Conservation (phyloP, 805 yeast species). For the Wickerhamomyces queroliae region DNA sequence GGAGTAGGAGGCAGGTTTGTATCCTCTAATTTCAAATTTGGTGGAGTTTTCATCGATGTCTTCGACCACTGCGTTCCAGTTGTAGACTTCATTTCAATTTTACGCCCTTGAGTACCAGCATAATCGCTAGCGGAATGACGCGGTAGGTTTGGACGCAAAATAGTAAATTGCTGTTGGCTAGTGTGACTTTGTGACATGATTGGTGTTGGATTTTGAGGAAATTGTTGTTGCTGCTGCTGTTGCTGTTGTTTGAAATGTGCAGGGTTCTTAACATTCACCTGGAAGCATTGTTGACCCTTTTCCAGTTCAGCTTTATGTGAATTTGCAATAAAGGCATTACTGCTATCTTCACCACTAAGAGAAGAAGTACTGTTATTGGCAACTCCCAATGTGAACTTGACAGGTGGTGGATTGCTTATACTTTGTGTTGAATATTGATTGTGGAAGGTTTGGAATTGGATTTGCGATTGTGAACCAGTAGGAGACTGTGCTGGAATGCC, state of each 20-base stretch:
- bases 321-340: no score
- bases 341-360: background rate
- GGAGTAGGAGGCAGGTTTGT: slow-evolving; percentile 9
- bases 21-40: slow-evolving; percentile 1
- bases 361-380: slow-evolving; percentile 1
- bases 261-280: background rate
- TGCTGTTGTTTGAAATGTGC: background rate
- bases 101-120: background rate
- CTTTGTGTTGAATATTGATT: slow-evolving; percentile 1
- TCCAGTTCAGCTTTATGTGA: no score
- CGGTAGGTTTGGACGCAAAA: background rate
- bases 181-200: no score
- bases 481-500: background rate
- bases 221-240: background rate
- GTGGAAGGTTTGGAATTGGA: slow-evolving; percentile 5
- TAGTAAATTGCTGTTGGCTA: slow-evolving; percentile 2
- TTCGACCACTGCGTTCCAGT: background rate
- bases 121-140: background rate
- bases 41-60: slow-evolving; percentile 4
- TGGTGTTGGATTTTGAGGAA: slow-evolving; percentile 4
- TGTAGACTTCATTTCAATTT: background rate
- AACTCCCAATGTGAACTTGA: slow-evolving; percentile 6
- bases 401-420: slow-evolving; percentile 8
- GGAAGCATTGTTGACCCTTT: no score
- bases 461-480: slow-evolving; percentile 5